A percentile compares a stretch with the other conserved stretches of the same genome.
Conservation (phyloP, 306 rosid species). For the Macrotyloma uniflorum region DNA sequence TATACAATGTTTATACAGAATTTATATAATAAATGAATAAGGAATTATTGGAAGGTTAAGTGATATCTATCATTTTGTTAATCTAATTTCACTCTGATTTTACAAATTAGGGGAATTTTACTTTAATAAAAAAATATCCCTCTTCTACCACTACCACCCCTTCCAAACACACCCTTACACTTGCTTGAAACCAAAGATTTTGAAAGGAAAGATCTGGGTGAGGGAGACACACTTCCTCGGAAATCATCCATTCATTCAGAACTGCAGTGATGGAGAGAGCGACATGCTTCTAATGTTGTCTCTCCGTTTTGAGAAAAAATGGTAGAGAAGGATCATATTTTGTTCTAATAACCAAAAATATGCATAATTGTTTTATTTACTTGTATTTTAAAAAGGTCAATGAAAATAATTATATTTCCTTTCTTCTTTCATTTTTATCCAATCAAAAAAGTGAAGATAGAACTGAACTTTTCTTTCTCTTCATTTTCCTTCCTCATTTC, state of each 20-base stretch:
- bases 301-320: neutral
- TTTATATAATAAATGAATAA: neutral
- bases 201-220: neutral
- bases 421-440: neutral
- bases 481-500: neutral
- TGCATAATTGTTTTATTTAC: neutral
- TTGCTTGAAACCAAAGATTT: neutral
- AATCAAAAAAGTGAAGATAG: neutral
- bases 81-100: neutral
- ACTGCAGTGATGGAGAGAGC: neutral
- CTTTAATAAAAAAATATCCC: neutral
- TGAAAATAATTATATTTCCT: neutral
- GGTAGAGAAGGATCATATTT: neutral
- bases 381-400: neutral
- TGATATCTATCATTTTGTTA: neutral
- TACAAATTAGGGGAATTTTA: neutral
- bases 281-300: neutral
- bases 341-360: neutral
- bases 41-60: slow-evolving; percentile 9
- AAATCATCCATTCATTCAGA: neutral
- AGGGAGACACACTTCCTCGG: neutral
- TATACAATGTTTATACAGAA: slow-evolving; percentile 18
- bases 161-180: slow-evolving; percentile 17
- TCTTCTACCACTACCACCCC: neutral
- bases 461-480: neutral